A percentile compares a stretch with the other conserved stretches of the same genome.
phyloP scores from a whole-genome alignment of 306 rosid genomes.

The Spatholobus suberectus region DNA sequence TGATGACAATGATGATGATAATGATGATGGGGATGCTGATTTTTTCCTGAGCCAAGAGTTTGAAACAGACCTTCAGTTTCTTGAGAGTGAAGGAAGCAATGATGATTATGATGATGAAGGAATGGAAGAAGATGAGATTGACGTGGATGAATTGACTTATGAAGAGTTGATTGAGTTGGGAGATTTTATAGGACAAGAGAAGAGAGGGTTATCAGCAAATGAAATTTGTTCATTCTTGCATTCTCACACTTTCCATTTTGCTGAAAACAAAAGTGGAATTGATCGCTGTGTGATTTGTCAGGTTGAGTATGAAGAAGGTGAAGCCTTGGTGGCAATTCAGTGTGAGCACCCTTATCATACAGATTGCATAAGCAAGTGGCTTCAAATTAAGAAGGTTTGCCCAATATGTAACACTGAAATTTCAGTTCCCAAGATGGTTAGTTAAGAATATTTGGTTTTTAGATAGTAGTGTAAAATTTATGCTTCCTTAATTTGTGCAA shows the following conservation, averaged over 20 bases:
- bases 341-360: conserved; percentile 81
- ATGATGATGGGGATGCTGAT: conserved; percentile 27
- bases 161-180: conserved; percentile 78
- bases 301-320: conserved; percentile 73
- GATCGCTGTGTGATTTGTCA: conserved; percentile 82
- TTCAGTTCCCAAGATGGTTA: conserved; percentile 44
- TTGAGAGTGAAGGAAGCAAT: conserved; percentile 45
- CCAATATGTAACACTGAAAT: conserved; percentile 81
- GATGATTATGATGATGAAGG: conserved; percentile 28
- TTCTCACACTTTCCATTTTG: conserved; percentile 31
- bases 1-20: background rate
- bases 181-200: conserved; percentile 74
- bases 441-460: conserved; percentile 10
- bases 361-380: conserved; percentile 80
- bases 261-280: conserved; percentile 38
- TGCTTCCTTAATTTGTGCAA: background rate
- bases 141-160: conserved; percentile 66
- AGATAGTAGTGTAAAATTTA: background rate
- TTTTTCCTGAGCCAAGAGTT: conserved; percentile 46
- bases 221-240: conserved; percentile 63
- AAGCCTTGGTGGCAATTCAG: conserved; percentile 57
- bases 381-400: conserved; percentile 72
- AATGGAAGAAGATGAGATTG: conserved; percentile 55
- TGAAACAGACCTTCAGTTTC: conserved; percentile 47
- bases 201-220: conserved; percentile 56